phyloP scores from a whole-genome alignment of 371 early-diverging fungal species.

The Rhizopus microsporus region DNA sequence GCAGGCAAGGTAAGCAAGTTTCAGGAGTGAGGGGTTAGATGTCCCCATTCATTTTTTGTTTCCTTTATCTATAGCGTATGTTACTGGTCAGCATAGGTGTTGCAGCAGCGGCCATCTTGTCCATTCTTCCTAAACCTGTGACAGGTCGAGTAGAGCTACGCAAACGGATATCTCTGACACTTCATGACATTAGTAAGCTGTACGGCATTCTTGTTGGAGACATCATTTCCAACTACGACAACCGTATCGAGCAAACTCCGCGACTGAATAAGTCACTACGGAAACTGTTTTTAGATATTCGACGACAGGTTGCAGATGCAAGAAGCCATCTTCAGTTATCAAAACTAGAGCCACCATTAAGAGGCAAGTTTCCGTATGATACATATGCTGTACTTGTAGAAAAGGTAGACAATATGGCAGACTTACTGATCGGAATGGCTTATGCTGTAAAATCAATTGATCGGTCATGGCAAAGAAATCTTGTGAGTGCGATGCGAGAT shows the following conservation, averaged over 20 bases:
- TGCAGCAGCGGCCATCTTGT: constrained; percentile 35
- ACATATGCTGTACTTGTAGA: constrained; percentile 32
- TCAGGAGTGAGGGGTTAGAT: background rate
- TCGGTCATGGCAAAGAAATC: constrained; percentile 23
- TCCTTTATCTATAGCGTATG: constrained; percentile 31
- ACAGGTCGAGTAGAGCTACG: constrained; percentile 47
- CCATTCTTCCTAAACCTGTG: constrained; percentile 38
- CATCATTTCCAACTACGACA: constrained; percentile 7
- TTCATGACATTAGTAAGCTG: constrained; percentile 39
- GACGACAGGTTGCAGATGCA: constrained; percentile 47
- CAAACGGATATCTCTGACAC: constrained; percentile 40
- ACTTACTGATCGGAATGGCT: constrained; percentile 41
- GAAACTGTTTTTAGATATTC: constrained; percentile 34
- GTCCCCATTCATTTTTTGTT: background rate
- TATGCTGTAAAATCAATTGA: constrained; percentile 22
- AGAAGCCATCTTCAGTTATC: constrained; percentile 31
- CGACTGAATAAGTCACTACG: constrained; percentile 35
- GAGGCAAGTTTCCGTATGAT: constrained; percentile 43
- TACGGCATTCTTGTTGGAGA: constrained; percentile 36
- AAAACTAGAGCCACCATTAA: constrained; percentile 43
- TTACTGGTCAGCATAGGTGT: constrained; percentile 43
- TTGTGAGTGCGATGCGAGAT: constrained; percentile 23
- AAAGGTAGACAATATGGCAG: constrained; percentile 48
- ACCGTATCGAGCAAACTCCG: constrained; percentile 16
- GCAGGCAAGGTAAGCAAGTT: constrained; percentile 46